Conservation (phyloP, 2,329 filamentous ascomycete species). For the Calonectria crousiana region DNA sequence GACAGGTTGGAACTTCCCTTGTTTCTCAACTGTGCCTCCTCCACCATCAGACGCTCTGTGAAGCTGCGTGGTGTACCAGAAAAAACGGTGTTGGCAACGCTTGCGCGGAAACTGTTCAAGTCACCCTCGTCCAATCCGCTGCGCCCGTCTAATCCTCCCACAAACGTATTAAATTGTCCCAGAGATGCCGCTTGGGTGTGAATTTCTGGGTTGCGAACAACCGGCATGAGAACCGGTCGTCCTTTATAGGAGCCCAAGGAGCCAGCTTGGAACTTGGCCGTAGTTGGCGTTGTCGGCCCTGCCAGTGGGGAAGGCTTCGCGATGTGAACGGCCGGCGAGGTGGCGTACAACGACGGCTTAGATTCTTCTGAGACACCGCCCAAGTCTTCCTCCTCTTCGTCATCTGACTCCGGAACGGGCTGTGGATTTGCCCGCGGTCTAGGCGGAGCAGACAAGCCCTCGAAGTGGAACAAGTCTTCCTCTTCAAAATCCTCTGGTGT, state of each 20-base stretch:
- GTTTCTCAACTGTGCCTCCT: constrained; percentile 55
- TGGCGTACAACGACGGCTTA: constrained; percentile 52
- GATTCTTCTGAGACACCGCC: constrained; percentile 45
- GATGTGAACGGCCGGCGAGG: constrained; percentile 59
- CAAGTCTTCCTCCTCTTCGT: constrained; percentile 51
- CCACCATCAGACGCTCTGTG: constrained; percentile 62
- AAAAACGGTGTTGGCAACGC: constrained; percentile 54
- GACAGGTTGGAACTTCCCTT: constrained; percentile 34
- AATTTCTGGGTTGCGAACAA: constrained; percentile 62
- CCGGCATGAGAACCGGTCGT: constrained; percentile 63
- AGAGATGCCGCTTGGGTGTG: constrained; percentile 62
- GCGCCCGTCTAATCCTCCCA: constrained; percentile 65
- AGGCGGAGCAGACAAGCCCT: constrained; percentile 50
- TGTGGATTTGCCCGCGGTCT: constrained; percentile 40
- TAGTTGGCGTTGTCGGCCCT: constrained; percentile 47
- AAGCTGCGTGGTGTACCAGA: constrained; percentile 60
- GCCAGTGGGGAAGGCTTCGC: constrained; percentile 43
- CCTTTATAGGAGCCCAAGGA: constrained; percentile 68
- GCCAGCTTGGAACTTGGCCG: constrained; percentile 51
- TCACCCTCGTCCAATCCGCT: constrained; percentile 62
- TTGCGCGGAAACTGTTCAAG: constrained; percentile 58
- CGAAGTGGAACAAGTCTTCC: constrained; percentile 61
- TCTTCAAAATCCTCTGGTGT: constrained; percentile 40
- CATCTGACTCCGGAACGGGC: constrained; percentile 38
- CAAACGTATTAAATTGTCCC: constrained; percentile 63